A percentile compares a stretch with the other conserved stretches of the same genome.
phyloP scores from a whole-genome alignment of 2,329 filamentous ascomycete species.

The Magnaporthiopsis rhizophila region DNA sequence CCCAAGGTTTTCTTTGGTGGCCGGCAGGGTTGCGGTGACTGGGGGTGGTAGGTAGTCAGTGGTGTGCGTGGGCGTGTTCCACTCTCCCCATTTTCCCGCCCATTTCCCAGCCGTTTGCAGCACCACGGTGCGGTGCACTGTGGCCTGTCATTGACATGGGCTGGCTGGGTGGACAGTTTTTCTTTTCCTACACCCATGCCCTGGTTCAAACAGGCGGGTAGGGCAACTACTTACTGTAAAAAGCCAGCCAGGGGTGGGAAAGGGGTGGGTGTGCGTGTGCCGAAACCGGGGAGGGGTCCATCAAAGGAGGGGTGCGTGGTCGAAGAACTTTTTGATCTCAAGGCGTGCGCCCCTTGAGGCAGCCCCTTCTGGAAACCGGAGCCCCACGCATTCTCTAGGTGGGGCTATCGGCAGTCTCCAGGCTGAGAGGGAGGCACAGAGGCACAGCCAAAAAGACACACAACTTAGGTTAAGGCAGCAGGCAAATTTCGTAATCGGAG shows the following conservation, averaged over 20 bases:
- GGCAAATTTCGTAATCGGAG: too few relatives aligned
- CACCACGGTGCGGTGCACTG: not conserved
- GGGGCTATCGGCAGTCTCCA: too few relatives aligned
- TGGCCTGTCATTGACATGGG: not conserved
- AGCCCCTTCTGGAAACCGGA: not conserved
- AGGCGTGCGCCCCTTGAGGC: not conserved
- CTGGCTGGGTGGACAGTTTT: not conserved
- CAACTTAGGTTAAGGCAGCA: too few relatives aligned
- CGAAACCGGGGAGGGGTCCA: not conserved
- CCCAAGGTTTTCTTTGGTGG: not conserved
- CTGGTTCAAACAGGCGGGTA: not conserved
- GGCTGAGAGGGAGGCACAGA: too few relatives aligned
- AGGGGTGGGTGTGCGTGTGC: not conserved
- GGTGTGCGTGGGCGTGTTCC: not conserved
- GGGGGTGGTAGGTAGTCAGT: not conserved
- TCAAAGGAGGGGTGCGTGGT: not conserved
- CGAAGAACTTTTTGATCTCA: not conserved
- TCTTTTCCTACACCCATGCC: not conserved
- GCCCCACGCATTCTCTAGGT: too few relatives aligned
- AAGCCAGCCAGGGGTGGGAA: not conserved
- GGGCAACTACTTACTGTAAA: not conserved
- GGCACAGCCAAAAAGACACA: too few relatives aligned
- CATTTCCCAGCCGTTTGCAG: not conserved
- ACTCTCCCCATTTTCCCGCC: not conserved
- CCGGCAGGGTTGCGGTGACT: not conserved